Percentiles rank a stretch among this genome's conserved stretches.
Conservation (phyloP, 2,329 filamentous ascomycete genomes). For the Fusarium ambrosium region DNA sequence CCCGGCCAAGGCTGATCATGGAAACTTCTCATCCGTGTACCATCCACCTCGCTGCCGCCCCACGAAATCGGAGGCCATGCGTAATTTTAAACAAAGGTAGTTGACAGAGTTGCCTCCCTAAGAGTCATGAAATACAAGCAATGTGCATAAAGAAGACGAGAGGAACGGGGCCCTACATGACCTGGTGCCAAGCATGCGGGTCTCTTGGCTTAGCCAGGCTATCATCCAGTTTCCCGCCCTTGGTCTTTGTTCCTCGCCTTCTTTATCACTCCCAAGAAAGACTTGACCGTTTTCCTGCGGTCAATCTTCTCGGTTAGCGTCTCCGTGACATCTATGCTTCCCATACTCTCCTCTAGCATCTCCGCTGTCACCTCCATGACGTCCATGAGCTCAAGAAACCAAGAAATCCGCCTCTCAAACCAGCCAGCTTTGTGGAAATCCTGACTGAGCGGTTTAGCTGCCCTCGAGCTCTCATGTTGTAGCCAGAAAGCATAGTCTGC, state of each 20-base stretch:
- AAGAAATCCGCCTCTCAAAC: not conserved
- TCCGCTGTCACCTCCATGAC: not conserved
- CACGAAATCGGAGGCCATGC: no score
- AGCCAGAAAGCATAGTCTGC: not conserved
- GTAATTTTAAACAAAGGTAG: not conserved
- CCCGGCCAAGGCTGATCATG: no score
- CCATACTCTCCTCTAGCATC: not conserved
- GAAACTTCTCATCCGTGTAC: no score
- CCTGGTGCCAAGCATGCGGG: not conserved
- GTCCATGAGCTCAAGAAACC: not conserved
- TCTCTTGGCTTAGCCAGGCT: not conserved
- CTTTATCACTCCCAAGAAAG: not conserved
- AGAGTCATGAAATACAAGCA: not conserved
- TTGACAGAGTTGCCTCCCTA: no score
- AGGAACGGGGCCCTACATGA: not conserved
- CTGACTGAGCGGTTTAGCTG: not conserved
- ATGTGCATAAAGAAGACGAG: not conserved
- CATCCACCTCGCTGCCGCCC: no score
- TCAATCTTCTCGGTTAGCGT: not conserved
- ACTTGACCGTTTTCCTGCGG: not conserved
- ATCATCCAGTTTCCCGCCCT: not conserved
- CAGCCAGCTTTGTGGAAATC: not conserved
- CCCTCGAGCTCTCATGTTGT: fast-evolving
- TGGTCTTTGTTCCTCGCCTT: not conserved
- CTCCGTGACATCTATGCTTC: not conserved